Evolutionary conservation across 2,329 filamentous ascomycete genomes (phyloP), one percentile per base, ranked within the genome.

Genomic region (Cordyceps cicadae): DNA sequence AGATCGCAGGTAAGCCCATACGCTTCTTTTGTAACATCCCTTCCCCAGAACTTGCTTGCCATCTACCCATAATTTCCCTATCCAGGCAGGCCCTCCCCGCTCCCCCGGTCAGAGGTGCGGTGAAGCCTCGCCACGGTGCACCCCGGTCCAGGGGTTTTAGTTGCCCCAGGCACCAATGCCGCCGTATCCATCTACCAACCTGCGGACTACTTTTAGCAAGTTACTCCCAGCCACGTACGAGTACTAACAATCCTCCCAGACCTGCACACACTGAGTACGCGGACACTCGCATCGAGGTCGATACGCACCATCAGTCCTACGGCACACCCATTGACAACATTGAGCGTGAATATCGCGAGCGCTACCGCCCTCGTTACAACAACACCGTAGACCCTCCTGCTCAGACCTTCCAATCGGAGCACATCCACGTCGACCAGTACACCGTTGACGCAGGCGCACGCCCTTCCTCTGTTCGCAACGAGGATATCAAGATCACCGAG

Each of bases 281-380:
- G 70, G 83, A 87, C 74, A 81, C 83, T 74, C 83, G 85, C 73
- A 76, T 89, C 74, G 84, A 90, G 76, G 78, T 86, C 71, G 81
- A 89, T 74, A 70, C 69, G 65, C 79, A 79, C 66, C 73, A 75
- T 68, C 75, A 77, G 70, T 72, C 76, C 64, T 75, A 76, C 70
- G 72, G 78, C 68, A 79, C 74, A 67, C 75, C 80, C 67, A 79
- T 87, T 73, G 85, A 88, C 76, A 73, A 82, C 67, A 83, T 83
- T 71, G 85, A 88, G 76, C 83, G 82, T 75, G 79, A 86, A 75
- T 87, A 87, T 74, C 84, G 85, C 70, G 76, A 84, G 72, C 82
- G 81, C 66, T 77, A 79, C 75, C 82, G 83, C 67, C 78, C 81
- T 66, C 74, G 71, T 70, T 78, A 77, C 73, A 68, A 73, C 64